Evolutionary conservation across 371 early-diverging fungal species (phyloP).

Genomic region (Apophysomyces elegans): DNA sequence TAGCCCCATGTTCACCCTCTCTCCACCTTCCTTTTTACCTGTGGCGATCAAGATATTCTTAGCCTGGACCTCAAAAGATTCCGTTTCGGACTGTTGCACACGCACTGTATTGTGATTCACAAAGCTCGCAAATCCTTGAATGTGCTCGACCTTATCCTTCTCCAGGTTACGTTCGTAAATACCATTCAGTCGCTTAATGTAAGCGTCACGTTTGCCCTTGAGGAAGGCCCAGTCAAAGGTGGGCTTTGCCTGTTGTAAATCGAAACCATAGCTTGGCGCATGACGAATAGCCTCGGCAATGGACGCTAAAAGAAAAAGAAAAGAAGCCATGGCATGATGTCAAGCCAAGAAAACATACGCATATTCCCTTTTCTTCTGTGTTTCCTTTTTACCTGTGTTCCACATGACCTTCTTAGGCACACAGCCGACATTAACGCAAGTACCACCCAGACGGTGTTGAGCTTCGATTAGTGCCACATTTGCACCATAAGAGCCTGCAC

Average conservation of each 20-base stretch:
- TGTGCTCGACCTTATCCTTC: slow-evolving; percentile 85
- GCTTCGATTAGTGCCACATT: slow-evolving; percentile 91
- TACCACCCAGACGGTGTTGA: slow-evolving; percentile 86
- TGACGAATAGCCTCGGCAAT: slow-evolving; percentile 88
- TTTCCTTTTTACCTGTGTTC: slow-evolving; percentile 70
- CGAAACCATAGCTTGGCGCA: slow-evolving; percentile 90
- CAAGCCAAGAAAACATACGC: not conserved
- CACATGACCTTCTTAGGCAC: slow-evolving; percentile 99
- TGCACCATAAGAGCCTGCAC: slow-evolving; percentile 92
- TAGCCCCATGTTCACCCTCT: not conserved
- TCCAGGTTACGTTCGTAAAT: slow-evolving; percentile 92
- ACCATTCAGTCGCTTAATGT: slow-evolving; percentile 93
- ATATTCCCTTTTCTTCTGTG: too few relatives aligned
- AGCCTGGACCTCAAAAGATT: slow-evolving; percentile 61
- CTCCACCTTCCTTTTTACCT: slow-evolving; percentile 41
- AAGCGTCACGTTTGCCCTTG: slow-evolving; percentile 93
- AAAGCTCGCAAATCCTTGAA: slow-evolving; percentile 88
- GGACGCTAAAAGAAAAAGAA: slow-evolving; percentile 54
- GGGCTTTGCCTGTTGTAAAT: slow-evolving; percentile 45
- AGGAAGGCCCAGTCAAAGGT: slow-evolving; percentile 75
- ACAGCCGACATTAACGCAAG: slow-evolving; percentile 97
- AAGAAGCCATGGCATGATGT: not conserved
- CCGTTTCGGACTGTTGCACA: slow-evolving; percentile 55
- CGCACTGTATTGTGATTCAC: slow-evolving; percentile 74
- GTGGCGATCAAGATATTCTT: slow-evolving; percentile 91